Conservation (phyloP, 129 eudicot species). For the Helianthus annuus region HanXRQr2.0-SUNRISE NC_035434.2:174249805-174250304, state of each 20-base stretch:
- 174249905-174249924: constrained; percentile 76
- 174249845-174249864: constrained; percentile 78
- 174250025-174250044: constrained; percentile 86
- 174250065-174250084: neutral
- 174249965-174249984: constrained; percentile 84
- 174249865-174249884: constrained; percentile 80
- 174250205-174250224: too few relatives aligned
- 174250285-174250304: constrained; percentile 86
- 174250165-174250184: neutral
- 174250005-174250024: constrained; percentile 77
- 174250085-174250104: neutral
- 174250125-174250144: neutral
- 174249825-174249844: too few relatives aligned
- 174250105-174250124: neutral
- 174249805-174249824: constrained; percentile 91
- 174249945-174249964: too few relatives aligned
- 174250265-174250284: constrained; percentile 53
- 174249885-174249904: constrained; percentile 63
- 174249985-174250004: constrained; percentile 71
- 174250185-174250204: neutral
- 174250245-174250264: neutral
- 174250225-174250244: too few relatives aligned
- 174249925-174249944: constrained; percentile 69
- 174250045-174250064: neutral
- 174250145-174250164: neutral